Percentiles rank a stretch among this genome's conserved stretches.
Conservation (phyloP, 2,329 filamentous ascomycete genomes). For the Trichothecium sympodiale region DNA sequence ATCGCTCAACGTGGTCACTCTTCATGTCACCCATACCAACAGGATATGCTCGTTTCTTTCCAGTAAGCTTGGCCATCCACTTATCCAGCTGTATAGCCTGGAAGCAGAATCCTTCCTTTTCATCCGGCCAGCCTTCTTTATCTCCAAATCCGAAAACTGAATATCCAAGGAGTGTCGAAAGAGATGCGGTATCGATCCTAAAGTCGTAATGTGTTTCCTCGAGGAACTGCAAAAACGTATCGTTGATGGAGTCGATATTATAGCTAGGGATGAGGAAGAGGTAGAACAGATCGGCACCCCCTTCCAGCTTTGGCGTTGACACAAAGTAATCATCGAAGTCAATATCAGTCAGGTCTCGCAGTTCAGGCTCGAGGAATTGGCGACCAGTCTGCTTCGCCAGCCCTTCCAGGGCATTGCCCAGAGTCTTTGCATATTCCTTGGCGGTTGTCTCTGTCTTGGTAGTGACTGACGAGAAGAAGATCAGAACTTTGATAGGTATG, state of each 20-base stretch:
- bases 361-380: constrained; percentile 44
- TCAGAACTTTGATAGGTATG: constrained; percentile 54
- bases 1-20: constrained; percentile 51
- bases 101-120: constrained; percentile 84
- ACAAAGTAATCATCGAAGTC: constrained; percentile 94
- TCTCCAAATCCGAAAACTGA: constrained; percentile 93
- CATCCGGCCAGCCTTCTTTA: constrained; percentile 81
- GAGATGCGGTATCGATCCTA: constrained; percentile 79
- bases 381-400: constrained; percentile 27
- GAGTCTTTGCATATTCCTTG: constrained; percentile 44
- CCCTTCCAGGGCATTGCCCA: constrained; percentile 41
- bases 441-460: constrained; percentile 70
- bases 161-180: constrained; percentile 70
- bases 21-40: constrained; percentile 82
- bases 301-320: constrained; percentile 50
- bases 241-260: constrained; percentile 87
- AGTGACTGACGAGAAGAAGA: constrained; percentile 87
- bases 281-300: constrained; percentile 62
- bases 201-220: constrained; percentile 95
- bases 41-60: constrained; percentile 75
- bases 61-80: constrained; percentile 95
- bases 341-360: constrained; percentile 71
- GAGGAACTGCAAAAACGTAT: constrained; percentile 77
- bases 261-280: constrained; percentile 80
- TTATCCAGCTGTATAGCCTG: constrained; percentile 84